Evolutionary conservation across 176 grass and related monocot species (phyloP).

Genomic region (Neostapfia colusana): DNA sequence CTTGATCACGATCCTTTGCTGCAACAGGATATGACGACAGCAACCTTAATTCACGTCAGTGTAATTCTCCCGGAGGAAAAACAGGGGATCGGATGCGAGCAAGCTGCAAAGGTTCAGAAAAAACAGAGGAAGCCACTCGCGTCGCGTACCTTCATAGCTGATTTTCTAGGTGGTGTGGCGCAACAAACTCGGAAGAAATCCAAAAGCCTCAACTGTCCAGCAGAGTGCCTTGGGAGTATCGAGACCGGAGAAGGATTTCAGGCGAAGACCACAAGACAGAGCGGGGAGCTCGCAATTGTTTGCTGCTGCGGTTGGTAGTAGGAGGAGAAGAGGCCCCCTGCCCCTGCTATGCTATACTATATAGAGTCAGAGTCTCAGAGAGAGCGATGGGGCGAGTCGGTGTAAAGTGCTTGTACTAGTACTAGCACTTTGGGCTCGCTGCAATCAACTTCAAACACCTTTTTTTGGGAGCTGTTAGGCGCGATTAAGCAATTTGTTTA

Average conservation of each 20-base stretch:
- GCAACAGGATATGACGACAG: neutral
- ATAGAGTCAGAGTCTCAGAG: too few species aligned
- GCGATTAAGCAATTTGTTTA: neutral
- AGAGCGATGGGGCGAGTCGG: neutral
- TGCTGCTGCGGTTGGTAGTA: neutral
- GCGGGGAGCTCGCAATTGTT: neutral
- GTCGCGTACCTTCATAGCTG: neutral
- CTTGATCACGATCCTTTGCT: slow-evolving; percentile 65
- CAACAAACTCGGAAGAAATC: neutral
- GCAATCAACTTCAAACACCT: neutral
- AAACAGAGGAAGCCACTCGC: too few species aligned
- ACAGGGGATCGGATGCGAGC: neutral
- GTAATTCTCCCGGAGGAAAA: neutral
- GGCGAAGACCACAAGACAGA: neutral
- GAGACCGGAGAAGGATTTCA: neutral
- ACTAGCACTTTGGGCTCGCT: neutral
- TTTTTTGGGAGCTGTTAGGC: neutral
- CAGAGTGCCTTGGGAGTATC: neutral
- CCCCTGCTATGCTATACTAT: neutral
- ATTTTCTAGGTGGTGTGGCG: neutral
- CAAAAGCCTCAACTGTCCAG: neutral
- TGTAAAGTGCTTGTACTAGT: neutral
- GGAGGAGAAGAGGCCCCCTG: neutral
- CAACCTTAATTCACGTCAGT: neutral
- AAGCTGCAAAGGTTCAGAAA: neutral